Percentiles rank a stretch among this genome's conserved stretches.
Evolutionary conservation across 768 basidiomycete genomes (phyloP).

Genomic region (Russula brevipes): DNA sequence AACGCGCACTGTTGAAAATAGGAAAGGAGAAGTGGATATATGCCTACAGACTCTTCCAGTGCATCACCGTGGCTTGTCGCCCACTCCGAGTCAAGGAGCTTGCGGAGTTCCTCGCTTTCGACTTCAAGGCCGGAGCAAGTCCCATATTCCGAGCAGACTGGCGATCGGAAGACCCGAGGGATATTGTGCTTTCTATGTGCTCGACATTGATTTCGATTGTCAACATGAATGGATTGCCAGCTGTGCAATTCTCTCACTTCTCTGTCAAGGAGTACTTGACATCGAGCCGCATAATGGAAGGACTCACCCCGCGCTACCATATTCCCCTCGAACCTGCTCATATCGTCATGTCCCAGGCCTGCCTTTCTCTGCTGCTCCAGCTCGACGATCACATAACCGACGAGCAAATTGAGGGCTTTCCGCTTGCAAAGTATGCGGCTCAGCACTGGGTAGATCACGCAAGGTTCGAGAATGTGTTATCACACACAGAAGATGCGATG

Average conservation of each 20-base stretch:
- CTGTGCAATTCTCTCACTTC: background rate
- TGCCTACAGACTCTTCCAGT: too few relatives aligned
- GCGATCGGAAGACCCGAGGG: background rate
- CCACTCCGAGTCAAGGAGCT: too few relatives aligned
- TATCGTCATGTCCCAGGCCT: background rate
- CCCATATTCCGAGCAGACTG: background rate
- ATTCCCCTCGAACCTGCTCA: background rate
- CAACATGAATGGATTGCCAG: too few relatives aligned
- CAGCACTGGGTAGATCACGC: background rate
- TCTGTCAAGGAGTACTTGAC: background rate
- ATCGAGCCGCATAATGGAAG: background rate
- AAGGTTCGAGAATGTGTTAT: background rate
- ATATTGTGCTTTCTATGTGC: background rate
- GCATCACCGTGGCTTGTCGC: too few relatives aligned
- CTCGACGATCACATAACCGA: background rate
- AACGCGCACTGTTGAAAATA: too few relatives aligned
- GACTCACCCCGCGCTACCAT: background rate
- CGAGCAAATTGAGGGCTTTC: background rate
- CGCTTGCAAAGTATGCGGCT: slow-evolving; percentile 4
- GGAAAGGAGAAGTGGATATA: too few relatives aligned
- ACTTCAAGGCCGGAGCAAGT: background rate
- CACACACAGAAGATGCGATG: background rate
- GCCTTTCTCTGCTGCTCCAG: background rate
- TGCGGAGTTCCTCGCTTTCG: background rate
- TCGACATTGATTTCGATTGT: background rate